A percentile compares a stretch with the other conserved stretches of the same genome.
Evolutionary conservation across 768 basidiomycete genomes (phyloP).

Genomic region (Naganishia kalamii): DNA sequence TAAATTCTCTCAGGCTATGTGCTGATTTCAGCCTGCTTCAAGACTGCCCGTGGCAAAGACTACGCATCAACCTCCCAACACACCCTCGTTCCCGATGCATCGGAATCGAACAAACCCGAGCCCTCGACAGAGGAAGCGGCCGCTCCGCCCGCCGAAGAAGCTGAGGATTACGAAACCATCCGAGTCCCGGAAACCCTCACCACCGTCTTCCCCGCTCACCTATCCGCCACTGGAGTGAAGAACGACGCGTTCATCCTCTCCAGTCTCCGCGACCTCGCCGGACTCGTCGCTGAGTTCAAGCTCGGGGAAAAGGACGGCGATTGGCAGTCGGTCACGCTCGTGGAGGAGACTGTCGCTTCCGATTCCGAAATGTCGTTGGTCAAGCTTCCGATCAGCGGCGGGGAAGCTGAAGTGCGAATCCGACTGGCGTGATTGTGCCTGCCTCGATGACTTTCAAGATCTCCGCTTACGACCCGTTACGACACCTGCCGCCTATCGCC

Average conservation of each 20-base stretch:
- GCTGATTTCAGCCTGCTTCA: not conserved
- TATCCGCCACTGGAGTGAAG: not conserved
- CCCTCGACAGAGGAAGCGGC: not conserved
- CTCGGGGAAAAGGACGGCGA: not conserved
- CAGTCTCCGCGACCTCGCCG: not conserved
- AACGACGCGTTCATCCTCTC: not conserved
- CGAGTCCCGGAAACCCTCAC: not conserved
- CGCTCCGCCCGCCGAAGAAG: not conserved
- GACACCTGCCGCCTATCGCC: too few species aligned
- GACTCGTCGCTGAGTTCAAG: not conserved
- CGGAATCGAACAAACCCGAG: not conserved
- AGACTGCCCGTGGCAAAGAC: too few species aligned
- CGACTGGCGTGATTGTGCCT: constrained; percentile 13
- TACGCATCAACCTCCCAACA: not conserved
- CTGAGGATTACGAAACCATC: not conserved
- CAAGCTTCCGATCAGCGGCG: not conserved
- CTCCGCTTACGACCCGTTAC: too few species aligned
- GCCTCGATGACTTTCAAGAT: too few species aligned
- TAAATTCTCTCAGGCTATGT: not conserved
- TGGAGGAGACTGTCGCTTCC: not conserved
- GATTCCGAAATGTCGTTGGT: constrained; percentile 6
- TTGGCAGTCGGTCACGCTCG: not conserved
- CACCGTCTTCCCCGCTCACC: not conserved
- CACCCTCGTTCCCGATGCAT: not conserved
- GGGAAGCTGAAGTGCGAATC: not conserved